These are phyloP conservation scores for Bassia scoparia DNA, from an alignment of 148 eudicot genomes.

Conservation along the genomic window DNA sequence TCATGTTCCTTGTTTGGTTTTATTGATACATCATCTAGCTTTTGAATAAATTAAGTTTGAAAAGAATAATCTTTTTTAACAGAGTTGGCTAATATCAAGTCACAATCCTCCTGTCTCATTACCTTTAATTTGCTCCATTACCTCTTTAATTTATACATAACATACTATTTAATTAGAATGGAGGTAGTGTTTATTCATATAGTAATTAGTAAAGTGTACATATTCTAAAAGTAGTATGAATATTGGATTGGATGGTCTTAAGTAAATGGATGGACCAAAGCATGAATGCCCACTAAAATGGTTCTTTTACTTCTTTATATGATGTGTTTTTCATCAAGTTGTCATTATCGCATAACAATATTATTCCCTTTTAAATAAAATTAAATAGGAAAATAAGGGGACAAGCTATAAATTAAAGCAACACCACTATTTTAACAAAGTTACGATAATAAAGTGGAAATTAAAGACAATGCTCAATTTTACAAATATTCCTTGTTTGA, in stretches of 20 bases:
- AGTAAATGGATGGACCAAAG: not conserved
- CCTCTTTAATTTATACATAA: no score
- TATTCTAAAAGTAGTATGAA: not conserved
- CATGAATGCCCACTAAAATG: not conserved
- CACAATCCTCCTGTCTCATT: not conserved
- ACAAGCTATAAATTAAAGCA: constrained; percentile 14
- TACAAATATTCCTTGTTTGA: not conserved
- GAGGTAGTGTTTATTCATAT: no score
- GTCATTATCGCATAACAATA: not conserved
- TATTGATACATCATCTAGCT: not conserved
- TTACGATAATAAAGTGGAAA: not conserved
- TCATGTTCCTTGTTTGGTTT: no score
- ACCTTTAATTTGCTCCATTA: no score
- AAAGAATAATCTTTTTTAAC: not conserved
- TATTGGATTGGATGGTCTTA: not conserved
- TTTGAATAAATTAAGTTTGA: not conserved
- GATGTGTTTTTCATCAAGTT: not conserved
- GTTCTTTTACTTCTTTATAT: not conserved
- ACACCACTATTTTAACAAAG: not conserved
- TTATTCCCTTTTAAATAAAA: not conserved
- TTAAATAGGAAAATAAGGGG: not conserved
- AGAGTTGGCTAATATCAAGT: not conserved
- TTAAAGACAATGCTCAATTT: not conserved
- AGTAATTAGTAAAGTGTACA: not conserved
- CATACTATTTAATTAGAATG: no score